Base-by-base conservation (phyloP, 495 filamentous ascomycete species). In the Penicillium longicatenatum region DNA sequence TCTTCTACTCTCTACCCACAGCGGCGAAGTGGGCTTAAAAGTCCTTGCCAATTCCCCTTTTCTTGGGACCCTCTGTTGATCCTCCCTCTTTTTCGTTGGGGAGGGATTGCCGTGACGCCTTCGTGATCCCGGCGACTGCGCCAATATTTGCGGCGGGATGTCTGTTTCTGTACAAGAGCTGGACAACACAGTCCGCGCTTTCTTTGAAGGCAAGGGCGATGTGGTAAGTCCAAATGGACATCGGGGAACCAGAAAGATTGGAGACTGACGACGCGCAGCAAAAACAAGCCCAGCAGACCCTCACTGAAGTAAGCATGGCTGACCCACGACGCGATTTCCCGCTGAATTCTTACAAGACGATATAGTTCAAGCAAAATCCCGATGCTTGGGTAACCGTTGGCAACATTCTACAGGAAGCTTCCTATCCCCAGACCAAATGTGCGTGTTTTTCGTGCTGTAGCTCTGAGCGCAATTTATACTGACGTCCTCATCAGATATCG, bases 301-400 rank as follows among this genome's bases (percentile, higher is more conserved):
- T 99, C 62, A 98, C 97, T 72, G 95, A 97, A 82, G 93, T 93
- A 82, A 68, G 84, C 77, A 33, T 26, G 12, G 39, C 24, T n/a
- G 29, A 19, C 29, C 19, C 17, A 16, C 42, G 21, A 52, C 31
- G 35, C 46, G 20, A 58, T 46, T 17, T 20, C 29, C 6, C 17
- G n/a, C 45, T 42, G 22, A 29, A 33, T 41, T 30, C 19, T 48
- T 47, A 52, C 26, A 10, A 42, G 5, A 1, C 50, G 21, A 4
- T 60, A 14, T 64, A 98, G 93, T 99, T 99, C 80, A 96, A 96
- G 72, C 93, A 98, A 77, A 94, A 97, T 64, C 92, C 92, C 37
- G 94, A 99, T 80, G 89, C 94, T 51, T 99, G 94, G 94, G 79
- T 97, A 51, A 82, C 96, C 70, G 94, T 97, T 60, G 94, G 97